phyloP scores from a whole-genome alignment of 179 eudicot species.

The Actinidia arguta region DNA sequence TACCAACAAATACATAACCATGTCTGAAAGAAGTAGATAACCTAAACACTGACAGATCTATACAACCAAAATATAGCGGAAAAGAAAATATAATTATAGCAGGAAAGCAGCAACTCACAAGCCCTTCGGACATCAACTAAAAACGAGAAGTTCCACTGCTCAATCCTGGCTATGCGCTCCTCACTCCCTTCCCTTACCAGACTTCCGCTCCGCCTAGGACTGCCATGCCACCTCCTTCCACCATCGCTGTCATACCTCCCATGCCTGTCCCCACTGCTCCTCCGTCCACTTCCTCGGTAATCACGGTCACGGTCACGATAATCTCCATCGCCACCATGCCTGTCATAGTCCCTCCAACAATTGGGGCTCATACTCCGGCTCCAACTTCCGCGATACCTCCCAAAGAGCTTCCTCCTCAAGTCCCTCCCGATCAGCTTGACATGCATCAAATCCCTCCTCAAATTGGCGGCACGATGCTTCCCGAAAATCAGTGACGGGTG shows the following conservation, averaged over 20 bases:
- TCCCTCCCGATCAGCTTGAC: constrained; percentile 66
- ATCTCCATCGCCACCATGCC: constrained; percentile 31
- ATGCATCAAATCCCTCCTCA: constrained; percentile 74
- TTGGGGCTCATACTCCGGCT: constrained; percentile 44
- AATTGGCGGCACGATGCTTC: constrained; percentile 69
- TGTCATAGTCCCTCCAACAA: constrained; percentile 9
- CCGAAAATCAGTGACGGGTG: constrained; percentile 69
- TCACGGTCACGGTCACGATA: constrained; percentile 17
- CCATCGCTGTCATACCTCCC: constrained; percentile 38
- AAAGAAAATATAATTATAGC: not conserved
- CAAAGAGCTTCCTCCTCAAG: constrained; percentile 58
- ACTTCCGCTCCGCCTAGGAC: constrained; percentile 35
- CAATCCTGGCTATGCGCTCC: constrained; percentile 53
- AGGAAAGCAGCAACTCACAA: constrained; percentile 1
- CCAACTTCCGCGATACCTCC: constrained; percentile 44
- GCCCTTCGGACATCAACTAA: not conserved
- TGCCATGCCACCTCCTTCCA: constrained; percentile 42
- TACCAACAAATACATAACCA: not conserved
- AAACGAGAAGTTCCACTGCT: constrained; percentile 36
- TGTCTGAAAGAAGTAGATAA: not conserved
- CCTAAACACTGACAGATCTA: not conserved
- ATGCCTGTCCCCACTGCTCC: constrained; percentile 30
- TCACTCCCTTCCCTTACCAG: constrained; percentile 59
- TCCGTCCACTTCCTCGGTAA: constrained; percentile 21
- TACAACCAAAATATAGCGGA: not conserved